phyloP scores from a whole-genome alignment of 129 eudicot species.

The Kitagawia praeruptora region DNA sequence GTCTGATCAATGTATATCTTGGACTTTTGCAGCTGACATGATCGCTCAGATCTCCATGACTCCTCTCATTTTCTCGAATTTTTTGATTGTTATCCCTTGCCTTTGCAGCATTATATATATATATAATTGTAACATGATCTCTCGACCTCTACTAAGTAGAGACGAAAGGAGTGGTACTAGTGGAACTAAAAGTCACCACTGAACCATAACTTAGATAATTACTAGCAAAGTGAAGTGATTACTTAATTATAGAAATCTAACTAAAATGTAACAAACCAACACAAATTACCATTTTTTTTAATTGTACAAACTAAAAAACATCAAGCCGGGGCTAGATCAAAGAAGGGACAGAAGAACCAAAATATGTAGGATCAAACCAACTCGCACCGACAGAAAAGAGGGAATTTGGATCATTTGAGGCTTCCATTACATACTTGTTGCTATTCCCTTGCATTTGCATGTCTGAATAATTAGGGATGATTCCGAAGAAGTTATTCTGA shows the following conservation, averaged over 20 bases:
- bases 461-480: constrained; percentile 11
- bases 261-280: neutral
- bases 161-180: neutral
- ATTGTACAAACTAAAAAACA: neutral
- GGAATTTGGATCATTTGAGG: constrained; percentile 8
- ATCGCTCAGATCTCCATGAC: constrained; percentile 39
- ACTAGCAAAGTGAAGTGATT: constrained; percentile 2
- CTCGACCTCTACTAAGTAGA: neutral
- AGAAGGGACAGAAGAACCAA: constrained; percentile 51
- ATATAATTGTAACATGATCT: neutral
- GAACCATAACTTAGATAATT: neutral
- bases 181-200: constrained; percentile 3
- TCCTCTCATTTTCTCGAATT: neutral
- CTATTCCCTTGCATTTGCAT: constrained; percentile 17
- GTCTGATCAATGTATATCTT: constrained; percentile 13
- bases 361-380: constrained; percentile 45
- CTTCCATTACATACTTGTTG: constrained; percentile 18
- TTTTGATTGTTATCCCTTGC: neutral
- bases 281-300: neutral
- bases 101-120: neutral
- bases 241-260: neutral
- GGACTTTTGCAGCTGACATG: constrained; percentile 42
- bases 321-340: constrained; percentile 22
- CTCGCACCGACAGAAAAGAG: neutral
- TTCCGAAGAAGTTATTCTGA: constrained; percentile 9